Evolutionary conservation across 2,329 filamentous ascomycete genomes (phyloP).

Genomic region (Trichoderma harzianum): DNA sequence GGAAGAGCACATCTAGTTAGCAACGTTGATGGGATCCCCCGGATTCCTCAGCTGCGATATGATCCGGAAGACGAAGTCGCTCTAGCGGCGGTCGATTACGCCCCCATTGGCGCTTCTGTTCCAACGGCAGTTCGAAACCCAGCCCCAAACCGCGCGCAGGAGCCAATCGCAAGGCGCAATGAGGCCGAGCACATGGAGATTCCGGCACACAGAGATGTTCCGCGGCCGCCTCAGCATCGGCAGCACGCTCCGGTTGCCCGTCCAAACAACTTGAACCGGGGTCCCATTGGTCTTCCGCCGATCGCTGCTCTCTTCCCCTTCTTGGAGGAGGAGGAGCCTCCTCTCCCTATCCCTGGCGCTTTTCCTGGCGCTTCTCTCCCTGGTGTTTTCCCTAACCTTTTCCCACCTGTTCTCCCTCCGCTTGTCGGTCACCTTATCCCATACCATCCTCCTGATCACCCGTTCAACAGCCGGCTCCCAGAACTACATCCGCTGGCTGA

Average conservation of each 20-base stretch:
- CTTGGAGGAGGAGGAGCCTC: neutral
- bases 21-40: neutral
- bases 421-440: neutral
- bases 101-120: neutral
- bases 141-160: neutral
- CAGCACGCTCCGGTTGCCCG: neutral
- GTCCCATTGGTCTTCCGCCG: neutral
- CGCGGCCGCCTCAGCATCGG: neutral
- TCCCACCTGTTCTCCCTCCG: neutral
- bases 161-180: neutral
- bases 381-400: neutral
- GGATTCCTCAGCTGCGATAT: slow-evolving; percentile 6
- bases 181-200: neutral
- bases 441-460: neutral
- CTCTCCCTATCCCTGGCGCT: neutral
- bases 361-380: neutral
- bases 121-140: neutral
- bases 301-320: neutral
- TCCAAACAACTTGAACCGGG: neutral
- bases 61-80: neutral
- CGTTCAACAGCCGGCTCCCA: neutral
- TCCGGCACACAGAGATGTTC: neutral
- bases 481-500: neutral
- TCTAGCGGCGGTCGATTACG: neutral
- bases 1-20: neutral